A percentile compares a stretch with the other conserved stretches of the same genome.
These are phyloP conservation scores for Boletellus ananiceps DNA, from an alignment of 768 basidiomycete species.

Conservation along the genomic window DNA sequence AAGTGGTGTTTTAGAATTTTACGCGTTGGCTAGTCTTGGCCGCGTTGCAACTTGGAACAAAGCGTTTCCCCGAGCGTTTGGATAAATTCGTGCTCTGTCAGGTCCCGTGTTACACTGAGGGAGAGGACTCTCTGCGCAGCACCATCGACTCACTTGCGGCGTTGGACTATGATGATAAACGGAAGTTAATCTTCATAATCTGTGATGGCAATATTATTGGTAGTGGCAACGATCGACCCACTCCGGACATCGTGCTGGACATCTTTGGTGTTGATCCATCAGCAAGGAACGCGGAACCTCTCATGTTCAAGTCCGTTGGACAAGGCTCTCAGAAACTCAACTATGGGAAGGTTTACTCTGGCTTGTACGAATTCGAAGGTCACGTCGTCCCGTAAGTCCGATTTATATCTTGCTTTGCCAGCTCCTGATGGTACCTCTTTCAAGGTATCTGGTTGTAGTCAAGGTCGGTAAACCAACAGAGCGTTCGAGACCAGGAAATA, in stretches of 20 bases:
- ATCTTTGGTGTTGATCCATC: conserved; percentile 63
- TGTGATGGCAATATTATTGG: conserved; percentile 73
- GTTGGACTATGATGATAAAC: conserved; percentile 66
- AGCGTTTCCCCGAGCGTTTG: conserved; percentile 58
- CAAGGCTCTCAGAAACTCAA: conserved; percentile 65
- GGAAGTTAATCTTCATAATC: conserved; percentile 61
- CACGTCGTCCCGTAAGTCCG: conserved; percentile 59
- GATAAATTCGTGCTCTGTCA: conserved; percentile 70
- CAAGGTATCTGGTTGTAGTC: conserved; percentile 55
- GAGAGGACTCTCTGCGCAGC: conserved; percentile 61
- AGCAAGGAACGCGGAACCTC: conserved; percentile 57
- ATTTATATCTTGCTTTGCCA: not conserved
- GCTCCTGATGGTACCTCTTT: not conserved
- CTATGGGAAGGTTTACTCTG: conserved; percentile 68
- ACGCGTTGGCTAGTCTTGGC: conserved; percentile 47
- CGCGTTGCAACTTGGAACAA: conserved; percentile 55
- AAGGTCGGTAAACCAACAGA: conserved; percentile 68
- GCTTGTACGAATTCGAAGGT: conserved; percentile 65
- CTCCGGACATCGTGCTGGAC: conserved; percentile 63
- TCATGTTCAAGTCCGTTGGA: conserved; percentile 65
- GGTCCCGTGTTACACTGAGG: conserved; percentile 68
- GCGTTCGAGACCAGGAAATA: conserved; percentile 59
- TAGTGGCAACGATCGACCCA: conserved; percentile 61
- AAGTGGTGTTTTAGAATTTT: conserved; percentile 4
- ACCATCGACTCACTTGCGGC: conserved; percentile 67